Evolutionary conservation across 768 basidiomycete species (phyloP), one percentile per base, ranked within the genome.

Genomic region (Peribolospora kevripleyi): DNA sequence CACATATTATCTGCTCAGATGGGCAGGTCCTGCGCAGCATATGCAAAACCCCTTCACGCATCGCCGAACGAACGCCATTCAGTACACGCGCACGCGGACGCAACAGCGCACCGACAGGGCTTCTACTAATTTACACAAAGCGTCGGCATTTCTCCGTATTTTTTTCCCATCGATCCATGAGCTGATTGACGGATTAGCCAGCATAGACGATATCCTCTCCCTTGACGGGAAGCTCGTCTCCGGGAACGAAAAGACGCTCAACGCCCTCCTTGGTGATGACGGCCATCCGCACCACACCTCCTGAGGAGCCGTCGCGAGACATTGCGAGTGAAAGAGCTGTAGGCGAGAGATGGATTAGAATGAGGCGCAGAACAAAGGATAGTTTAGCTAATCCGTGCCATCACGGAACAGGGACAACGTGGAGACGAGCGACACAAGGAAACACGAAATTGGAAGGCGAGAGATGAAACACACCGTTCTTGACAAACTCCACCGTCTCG

Each of bases 291-390:
- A 98, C 87, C 50, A 84, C 83, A 65, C 93, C 93, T 56, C 93
- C 93, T 54, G 93, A 97, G 0, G 87, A 93, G 4, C 93, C 91
- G 67, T 98, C 93, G 67, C 93, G 78, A 49, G 85, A 78, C 93
- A 97, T 98, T 0, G 93, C 93, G 51, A 98, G 75, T 3, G 88
- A 70, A 53, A 98, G 77, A 5, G 93, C 91, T 93, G 62, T 3
- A 55, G 47, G 25, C 40, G 55, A 11, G 14, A 50, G 7, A 45
- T 4, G 14, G 6, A 36, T n/a, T 52, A 48, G 51, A 58, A 13
- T 11, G 7, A 46, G 43, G 38, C 48, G 55, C 14, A 56, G 56
- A 37, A 52, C 43, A 37, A 8, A 11, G 14, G 7, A 7, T 8
- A 37, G 5, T 7, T 42, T n/a, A 38, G 25, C 37, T 5, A 3